Percentiles rank a stretch among this genome's conserved stretches.
phyloP scores from a whole-genome alignment of 352 stramenopile species.

The Phytophthora pini region DNA sequence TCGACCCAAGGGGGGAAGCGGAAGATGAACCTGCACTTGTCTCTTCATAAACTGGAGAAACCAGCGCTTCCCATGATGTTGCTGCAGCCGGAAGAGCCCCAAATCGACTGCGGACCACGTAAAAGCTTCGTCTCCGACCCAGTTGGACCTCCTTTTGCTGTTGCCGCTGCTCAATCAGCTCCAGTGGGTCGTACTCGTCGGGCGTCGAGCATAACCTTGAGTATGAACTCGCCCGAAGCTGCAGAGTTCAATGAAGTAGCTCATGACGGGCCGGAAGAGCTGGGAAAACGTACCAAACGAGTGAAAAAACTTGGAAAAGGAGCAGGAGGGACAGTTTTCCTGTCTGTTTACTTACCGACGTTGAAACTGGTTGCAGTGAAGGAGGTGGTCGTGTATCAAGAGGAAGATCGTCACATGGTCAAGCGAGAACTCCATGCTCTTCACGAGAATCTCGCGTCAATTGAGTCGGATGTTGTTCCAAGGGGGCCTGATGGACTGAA shows the following conservation, averaged over 20 bases:
- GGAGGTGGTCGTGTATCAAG: slow-evolving; percentile 83
- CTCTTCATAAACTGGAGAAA: slow-evolving; percentile 47
- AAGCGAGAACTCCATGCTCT: slow-evolving; percentile 89
- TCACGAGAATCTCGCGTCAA: slow-evolving; percentile 80
- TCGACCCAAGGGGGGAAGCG: slow-evolving; percentile 45
- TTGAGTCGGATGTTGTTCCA: slow-evolving; percentile 34
- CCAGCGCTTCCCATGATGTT: slow-evolving; percentile 51
- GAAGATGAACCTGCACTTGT: slow-evolving; percentile 61
- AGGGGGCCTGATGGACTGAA: slow-evolving; percentile 6
- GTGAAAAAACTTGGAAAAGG: slow-evolving; percentile 83
- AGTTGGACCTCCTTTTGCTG: background rate
- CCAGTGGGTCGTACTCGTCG: slow-evolving; percentile 32
- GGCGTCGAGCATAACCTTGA: slow-evolving; percentile 63
- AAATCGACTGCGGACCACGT: slow-evolving; percentile 14
- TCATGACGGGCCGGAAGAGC: slow-evolving; percentile 68
- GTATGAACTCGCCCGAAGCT: slow-evolving; percentile 67
- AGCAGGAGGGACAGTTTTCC: slow-evolving; percentile 82
- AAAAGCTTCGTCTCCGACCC: slow-evolving; percentile 2
- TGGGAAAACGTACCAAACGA: slow-evolving; percentile 68
- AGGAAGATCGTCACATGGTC: slow-evolving; percentile 83
- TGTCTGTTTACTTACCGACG: slow-evolving; percentile 83
- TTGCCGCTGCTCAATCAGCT: slow-evolving; percentile 8
- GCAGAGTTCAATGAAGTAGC: slow-evolving; percentile 79
- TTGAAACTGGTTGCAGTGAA: slow-evolving; percentile 90
- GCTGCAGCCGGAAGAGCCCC: slow-evolving; percentile 4